These are phyloP conservation scores for Nicotiana knightiana DNA, from an alignment of 257 asterid genomes.

Conservation along the genomic window DNA sequence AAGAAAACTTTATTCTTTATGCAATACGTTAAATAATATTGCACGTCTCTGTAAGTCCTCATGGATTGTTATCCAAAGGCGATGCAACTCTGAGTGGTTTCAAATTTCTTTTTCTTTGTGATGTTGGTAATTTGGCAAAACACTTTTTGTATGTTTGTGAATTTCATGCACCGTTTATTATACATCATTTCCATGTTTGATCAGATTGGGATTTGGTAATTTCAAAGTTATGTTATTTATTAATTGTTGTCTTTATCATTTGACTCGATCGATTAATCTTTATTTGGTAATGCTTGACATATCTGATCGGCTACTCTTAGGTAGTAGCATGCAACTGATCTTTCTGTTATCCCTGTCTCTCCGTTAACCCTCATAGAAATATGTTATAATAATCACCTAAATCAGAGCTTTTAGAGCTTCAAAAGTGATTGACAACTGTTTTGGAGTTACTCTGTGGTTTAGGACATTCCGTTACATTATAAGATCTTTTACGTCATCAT, in stretches of 20 bases:
- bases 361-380: background rate
- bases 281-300: background rate
- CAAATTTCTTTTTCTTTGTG: background rate
- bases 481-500: too few species aligned
- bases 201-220: too few species aligned
- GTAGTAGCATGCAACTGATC: background rate
- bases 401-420: too few species aligned
- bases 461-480: too few species aligned
- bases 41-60: background rate
- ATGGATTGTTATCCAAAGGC: background rate
- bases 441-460: too few species aligned
- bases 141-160: too few species aligned
- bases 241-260: background rate
- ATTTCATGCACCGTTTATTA: too few species aligned
- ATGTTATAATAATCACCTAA: too few species aligned
- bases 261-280: background rate
- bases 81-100: background rate
- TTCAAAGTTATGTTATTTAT: too few species aligned
- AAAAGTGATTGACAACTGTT: too few species aligned
- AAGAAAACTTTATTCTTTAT: background rate
- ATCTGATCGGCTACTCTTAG: background rate
- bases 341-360: background rate
- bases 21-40: background rate
- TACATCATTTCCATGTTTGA: too few species aligned
- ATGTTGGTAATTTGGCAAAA: too few species aligned